Evolutionary conservation across 2,329 filamentous ascomycete species (phyloP), one percentile per base, ranked within the genome.

Genomic region (Diplodia corticola): DNA sequence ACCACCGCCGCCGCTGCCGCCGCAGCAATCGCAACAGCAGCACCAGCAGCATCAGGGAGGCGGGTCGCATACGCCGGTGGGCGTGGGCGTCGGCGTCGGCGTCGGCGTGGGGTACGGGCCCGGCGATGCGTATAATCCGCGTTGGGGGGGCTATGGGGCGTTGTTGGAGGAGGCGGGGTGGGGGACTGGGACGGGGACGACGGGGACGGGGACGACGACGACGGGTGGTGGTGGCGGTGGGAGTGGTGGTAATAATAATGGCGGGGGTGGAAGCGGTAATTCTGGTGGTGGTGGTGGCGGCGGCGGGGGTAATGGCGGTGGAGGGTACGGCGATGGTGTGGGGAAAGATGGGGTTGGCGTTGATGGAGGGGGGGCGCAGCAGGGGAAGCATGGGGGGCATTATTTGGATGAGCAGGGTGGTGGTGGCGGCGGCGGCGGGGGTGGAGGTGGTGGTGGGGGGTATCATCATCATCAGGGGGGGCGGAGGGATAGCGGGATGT

Each of bases 401-500:
- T 63, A 50, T 37, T 17, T 63, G 59, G 59, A 63, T 10, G 59
- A 63, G n/a, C 7, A 17, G 40, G 40, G 51, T 20, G 33, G 28
- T 17, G 30, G n/a, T 6, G 37, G 28, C 20, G 49, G 46, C 3
- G 60, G 20, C 5, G 35, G 60, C 5, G 20, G n/a, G 28, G 48
- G 48, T 26, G 63, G 51, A 10, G 63, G 35, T 4, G 50, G 50
- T 5, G 48, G 22, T 1, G 33, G 50, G 24, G 63, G 35, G 12
- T 65, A 24, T 17, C 54, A 59, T 28, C 28, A 28, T 22, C 54
- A 59, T 40, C 28, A 28, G 13, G 37, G 48, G 2, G 63, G 63
- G 33, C 46, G 64, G 28, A 66, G 64, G 48, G 64, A 66, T 22
- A 66, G 64, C 30, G 64, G 64, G 48, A 66, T 66, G 64, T 59